These are phyloP conservation scores for Plantago coronopus DNA, from an alignment of 305 asterid genomes.

Conservation along the genomic window DNA sequence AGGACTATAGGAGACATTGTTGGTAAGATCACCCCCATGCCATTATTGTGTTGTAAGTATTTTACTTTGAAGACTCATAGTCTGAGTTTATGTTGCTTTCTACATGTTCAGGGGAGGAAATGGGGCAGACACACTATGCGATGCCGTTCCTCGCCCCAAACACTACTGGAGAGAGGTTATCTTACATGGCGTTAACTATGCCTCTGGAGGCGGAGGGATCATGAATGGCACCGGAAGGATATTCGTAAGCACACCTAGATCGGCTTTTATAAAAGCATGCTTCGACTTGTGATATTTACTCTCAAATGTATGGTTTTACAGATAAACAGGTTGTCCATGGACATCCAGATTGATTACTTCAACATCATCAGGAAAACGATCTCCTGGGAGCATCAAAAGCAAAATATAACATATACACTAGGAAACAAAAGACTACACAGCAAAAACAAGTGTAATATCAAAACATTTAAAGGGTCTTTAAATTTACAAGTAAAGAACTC, in stretches of 20 bases:
- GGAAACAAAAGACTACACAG: no score
- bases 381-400: slow-evolving; percentile 67
- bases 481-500: no score
- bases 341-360: slow-evolving; percentile 86
- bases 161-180: slow-evolving; percentile 59
- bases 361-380: slow-evolving; percentile 67
- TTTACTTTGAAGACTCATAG: background rate
- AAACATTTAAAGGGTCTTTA: no score
- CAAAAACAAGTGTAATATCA: no score
- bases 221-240: slow-evolving; percentile 84
- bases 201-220: slow-evolving; percentile 96
- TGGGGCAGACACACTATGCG: slow-evolving; percentile 69
- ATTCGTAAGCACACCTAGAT: slow-evolving; percentile 42
- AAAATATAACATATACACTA: no score
- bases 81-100: background rate
- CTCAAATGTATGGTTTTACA: slow-evolving; percentile 18
- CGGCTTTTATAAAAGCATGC: background rate
- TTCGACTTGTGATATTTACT: background rate
- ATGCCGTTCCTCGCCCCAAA: slow-evolving; percentile 84
- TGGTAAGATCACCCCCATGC: slow-evolving; percentile 34
- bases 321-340: slow-evolving; percentile 92
- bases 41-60: no score
- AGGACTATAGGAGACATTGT: slow-evolving; percentile 84
- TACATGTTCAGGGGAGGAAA: slow-evolving; percentile 67
- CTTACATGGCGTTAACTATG: slow-evolving; percentile 75